Percentiles rank a stretch among this genome's conserved stretches.
Evolutionary conservation across 441 rosid species (phyloP).

Genomic region (Melianthus villosus): DNA sequence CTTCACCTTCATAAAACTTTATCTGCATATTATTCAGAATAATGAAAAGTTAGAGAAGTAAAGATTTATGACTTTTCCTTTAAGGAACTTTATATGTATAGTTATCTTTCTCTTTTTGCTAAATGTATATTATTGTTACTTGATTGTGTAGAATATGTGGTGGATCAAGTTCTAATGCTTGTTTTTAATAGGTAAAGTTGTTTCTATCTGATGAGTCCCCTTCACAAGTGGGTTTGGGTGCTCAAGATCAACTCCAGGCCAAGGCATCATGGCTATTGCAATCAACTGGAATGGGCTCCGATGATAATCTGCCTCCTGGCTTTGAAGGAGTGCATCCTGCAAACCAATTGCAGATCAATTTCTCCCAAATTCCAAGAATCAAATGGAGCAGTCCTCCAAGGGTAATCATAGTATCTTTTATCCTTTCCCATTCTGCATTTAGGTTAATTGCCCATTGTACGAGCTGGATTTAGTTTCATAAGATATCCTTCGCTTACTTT

Average conservation of each 20-base stretch:
- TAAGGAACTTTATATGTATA: no score
- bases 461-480: constrained; percentile 9
- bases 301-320: constrained; percentile 80
- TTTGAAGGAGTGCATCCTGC: constrained; percentile 59
- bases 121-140: no score
- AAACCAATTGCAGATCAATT: constrained; percentile 28
- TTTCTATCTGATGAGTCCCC: constrained; percentile 84
- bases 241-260: constrained; percentile 93
- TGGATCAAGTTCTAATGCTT: no score
- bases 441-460: no score
- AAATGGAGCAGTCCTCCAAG: constrained; percentile 61
- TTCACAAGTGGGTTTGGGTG: constrained; percentile 58
- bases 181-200: constrained; percentile 48
- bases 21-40: no score
- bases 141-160: no score
- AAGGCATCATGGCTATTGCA: constrained; percentile 44
- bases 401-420: no score
- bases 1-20: no score
- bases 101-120: no score
- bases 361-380: constrained; percentile 53
- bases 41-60: no score
- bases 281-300: constrained; percentile 25
- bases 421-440: no score
- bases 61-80: no score
- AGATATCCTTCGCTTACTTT: not conserved